Percentiles rank a stretch among this genome's conserved stretches.
phyloP scores from a whole-genome alignment of 1,284 basidiomycete genomes.

The Paramarasmius palmivorus region DNA sequence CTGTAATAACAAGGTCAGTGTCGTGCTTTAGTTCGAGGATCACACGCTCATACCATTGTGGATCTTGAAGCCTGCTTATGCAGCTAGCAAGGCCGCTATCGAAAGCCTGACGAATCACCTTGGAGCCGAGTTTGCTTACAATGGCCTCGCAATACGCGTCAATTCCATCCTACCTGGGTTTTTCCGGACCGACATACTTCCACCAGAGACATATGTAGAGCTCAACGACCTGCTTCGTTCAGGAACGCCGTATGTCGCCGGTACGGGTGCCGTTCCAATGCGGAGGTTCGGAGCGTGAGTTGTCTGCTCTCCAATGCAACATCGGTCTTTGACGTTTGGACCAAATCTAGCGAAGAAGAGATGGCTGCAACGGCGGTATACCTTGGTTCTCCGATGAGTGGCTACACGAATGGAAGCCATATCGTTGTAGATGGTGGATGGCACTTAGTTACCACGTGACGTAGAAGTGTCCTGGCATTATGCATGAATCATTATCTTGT shows the following conservation, averaged over 20 bases:
- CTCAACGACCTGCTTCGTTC: neutral
- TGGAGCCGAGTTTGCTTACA: neutral
- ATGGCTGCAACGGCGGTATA: too few species aligned
- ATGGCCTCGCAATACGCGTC: neutral
- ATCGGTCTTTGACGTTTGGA: too few species aligned
- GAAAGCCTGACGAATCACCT: neutral
- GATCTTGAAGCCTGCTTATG: neutral
- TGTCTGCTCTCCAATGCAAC: neutral
- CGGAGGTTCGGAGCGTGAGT: neutral
- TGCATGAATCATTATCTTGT: too few species aligned
- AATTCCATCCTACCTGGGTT: neutral
- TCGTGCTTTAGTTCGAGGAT: neutral
- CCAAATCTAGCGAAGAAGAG: neutral
- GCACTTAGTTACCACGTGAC: too few species aligned
- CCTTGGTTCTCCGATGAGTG: too few species aligned
- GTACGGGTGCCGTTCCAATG: neutral
- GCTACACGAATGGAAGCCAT: too few species aligned
- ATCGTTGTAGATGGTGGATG: too few species aligned
- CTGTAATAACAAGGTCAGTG: neutral
- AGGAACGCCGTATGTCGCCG: neutral
- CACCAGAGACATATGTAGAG: neutral
- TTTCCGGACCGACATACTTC: neutral
- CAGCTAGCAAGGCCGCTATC: neutral
- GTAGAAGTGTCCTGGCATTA: too few species aligned
- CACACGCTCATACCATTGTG: neutral